Conservation (phyloP, 2,329 filamentous ascomycete species). For the Diaporthe ampelina region DNA sequence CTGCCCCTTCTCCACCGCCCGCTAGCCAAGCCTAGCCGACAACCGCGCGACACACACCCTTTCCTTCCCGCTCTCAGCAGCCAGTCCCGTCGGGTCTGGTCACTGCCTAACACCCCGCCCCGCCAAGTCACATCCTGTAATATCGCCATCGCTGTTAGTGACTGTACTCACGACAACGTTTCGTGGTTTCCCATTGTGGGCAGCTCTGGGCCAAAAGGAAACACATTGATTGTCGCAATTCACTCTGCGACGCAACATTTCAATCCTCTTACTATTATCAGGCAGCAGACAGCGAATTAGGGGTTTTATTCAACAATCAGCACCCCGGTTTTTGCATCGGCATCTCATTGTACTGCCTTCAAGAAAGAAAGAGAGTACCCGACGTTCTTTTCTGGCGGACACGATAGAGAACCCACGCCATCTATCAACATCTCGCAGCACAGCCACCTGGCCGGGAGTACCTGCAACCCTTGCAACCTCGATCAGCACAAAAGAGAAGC, state of each 20-base stretch:
- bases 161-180: slow-evolving; percentile 21
- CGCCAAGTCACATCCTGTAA: slow-evolving; percentile 10
- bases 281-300: background rate
- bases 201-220: background rate
- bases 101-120: slow-evolving; percentile 38
- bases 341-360: background rate
- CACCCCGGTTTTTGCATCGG: background rate
- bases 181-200: slow-evolving; percentile 19
- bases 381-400: background rate
- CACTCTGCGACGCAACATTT: slow-evolving; percentile 8
- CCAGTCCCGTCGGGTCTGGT: slow-evolving; percentile 17
- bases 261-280: slow-evolving; percentile 10
- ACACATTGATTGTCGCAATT: slow-evolving; percentile 28
- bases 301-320: background rate
- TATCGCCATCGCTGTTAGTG: slow-evolving; percentile 35
- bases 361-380: background rate
- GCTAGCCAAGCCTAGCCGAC: slow-evolving; percentile 26
- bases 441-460: background rate
- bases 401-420: background rate
- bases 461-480: background rate
- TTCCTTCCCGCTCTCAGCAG: background rate
- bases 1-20: slow-evolving; percentile 40
- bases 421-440: background rate
- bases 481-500: background rate
- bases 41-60: slow-evolving; percentile 4